Evolutionary conservation across 2,329 filamentous ascomycete species (phyloP), one percentile per base, ranked within the genome.

Genomic region (Dothideomycetes sp.): DNA sequence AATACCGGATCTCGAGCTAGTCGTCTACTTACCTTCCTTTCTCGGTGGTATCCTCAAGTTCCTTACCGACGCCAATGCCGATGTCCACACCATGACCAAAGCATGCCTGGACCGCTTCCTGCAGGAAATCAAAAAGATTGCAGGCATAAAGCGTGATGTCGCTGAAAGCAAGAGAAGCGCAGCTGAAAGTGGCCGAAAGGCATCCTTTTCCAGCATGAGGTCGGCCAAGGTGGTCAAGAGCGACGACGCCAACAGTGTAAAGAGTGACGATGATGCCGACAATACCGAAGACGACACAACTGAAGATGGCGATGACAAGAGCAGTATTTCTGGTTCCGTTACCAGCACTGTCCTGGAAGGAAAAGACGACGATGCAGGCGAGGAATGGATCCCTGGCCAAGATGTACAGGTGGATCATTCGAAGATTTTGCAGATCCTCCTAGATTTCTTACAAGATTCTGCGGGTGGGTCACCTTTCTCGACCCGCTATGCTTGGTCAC

Each of bases 331-430:
- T 19, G 53, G 42, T 51, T 73, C 67, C 35, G 76, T 75, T 8
- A 72, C 73, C 11, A 68, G 70, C 16, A 63, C 62, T 14, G 66
- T 66, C 19, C 67, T 68, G n/a, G 68, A 69, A 2, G 50, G 54
- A 10, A 45, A 46, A 12, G 49, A 44, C 12, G 49, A 47, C 12
- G 79, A 77, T 45, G 78, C 75, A 33, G 88, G 94, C 51, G 88
- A 88, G 44, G 91, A 96, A 55, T 98, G 89, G 87, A 81, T 96
- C 34, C 93, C 93, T 0, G 91, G 93, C 1, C 91, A 98, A 61
- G 91, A 98, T 59, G 87, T 95, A 5, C 82, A 93, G 43, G 84
- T 98, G 45, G 89, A 96, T 60, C 85, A 94, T 60, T 79, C 84
- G 44, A 85, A 82, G 49, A 94, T 98, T 27, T 65, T 98, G 35